phyloP scores from a whole-genome alignment of 106 monocot genomes.

The Hemerocallis citrina region DNA sequence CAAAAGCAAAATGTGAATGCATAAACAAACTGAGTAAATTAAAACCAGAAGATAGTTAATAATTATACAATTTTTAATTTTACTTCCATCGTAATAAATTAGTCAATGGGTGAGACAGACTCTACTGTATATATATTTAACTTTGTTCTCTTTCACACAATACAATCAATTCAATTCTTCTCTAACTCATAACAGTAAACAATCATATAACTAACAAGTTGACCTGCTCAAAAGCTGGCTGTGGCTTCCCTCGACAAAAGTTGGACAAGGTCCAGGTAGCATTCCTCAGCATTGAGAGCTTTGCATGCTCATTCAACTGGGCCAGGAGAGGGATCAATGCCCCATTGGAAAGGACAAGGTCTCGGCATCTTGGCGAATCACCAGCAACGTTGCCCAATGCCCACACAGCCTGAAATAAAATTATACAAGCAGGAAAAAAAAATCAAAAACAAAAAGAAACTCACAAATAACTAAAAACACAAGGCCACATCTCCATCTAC shows the following conservation, averaged over 20 bases:
- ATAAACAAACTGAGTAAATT: too few relatives aligned
- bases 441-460: neutral
- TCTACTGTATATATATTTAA: neutral
- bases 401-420: slow-evolving; percentile 43
- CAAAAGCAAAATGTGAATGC: neutral
- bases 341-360: slow-evolving; percentile 38
- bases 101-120: neutral
- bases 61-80: too few relatives aligned
- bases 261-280: slow-evolving; percentile 52
- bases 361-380: slow-evolving; percentile 43
- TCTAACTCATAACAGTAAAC: neutral
- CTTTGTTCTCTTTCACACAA: neutral
- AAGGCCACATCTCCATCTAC: too few relatives aligned
- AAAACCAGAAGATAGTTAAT: too few relatives aligned
- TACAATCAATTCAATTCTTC: neutral
- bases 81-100: too few relatives aligned
- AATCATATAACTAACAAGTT: neutral
- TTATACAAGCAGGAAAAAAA: neutral
- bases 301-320: slow-evolving; percentile 38
- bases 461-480: too few relatives aligned
- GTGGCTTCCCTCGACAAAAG: slow-evolving; percentile 41
- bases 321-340: slow-evolving; percentile 39
- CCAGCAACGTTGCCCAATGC: slow-evolving; percentile 51
- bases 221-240: slow-evolving; percentile 37
- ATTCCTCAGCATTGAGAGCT: slow-evolving; percentile 50